Evolutionary conservation across 345 rosid species (phyloP).

Genomic region (Citrus cavaleriei): DNA sequence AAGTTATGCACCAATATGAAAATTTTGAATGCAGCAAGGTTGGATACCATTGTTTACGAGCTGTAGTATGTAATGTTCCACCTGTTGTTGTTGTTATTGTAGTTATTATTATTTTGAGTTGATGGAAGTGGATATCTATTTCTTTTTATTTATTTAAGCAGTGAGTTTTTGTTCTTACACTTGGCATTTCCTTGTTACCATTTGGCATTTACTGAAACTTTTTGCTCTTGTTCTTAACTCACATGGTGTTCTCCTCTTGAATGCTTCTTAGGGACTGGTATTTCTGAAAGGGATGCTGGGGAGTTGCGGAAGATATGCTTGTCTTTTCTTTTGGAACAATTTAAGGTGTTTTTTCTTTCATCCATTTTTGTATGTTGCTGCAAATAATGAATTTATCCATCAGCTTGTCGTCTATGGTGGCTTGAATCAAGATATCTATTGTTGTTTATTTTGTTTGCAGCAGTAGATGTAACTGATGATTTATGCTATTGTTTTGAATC

Average conservation of each 20-base stretch:
- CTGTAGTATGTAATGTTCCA: background rate
- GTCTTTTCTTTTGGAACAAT: slow-evolving; percentile 53
- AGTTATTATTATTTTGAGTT: background rate
- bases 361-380: background rate
- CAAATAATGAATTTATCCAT: background rate
- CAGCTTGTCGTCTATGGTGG: background rate
- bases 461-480: background rate
- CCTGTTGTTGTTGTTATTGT: no score
- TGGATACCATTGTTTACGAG: background rate
- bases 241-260: background rate
- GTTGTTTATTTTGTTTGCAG: background rate
- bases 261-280: slow-evolving; percentile 61
- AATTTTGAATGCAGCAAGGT: background rate
- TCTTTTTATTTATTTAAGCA: background rate
- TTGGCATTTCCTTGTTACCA: background rate
- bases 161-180: background rate
- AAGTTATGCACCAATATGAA: background rate
- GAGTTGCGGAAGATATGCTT: slow-evolving; percentile 62
- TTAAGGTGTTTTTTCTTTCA: slow-evolving; percentile 40
- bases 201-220: background rate
- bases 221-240: background rate
- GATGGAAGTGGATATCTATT: background rate
- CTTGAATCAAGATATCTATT: background rate
- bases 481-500: background rate
- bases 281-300: slow-evolving; percentile 56